These are phyloP conservation scores for Tilletia caries DNA, from an alignment of 1,284 basidiomycete species.

Conservation along the genomic window DNA sequence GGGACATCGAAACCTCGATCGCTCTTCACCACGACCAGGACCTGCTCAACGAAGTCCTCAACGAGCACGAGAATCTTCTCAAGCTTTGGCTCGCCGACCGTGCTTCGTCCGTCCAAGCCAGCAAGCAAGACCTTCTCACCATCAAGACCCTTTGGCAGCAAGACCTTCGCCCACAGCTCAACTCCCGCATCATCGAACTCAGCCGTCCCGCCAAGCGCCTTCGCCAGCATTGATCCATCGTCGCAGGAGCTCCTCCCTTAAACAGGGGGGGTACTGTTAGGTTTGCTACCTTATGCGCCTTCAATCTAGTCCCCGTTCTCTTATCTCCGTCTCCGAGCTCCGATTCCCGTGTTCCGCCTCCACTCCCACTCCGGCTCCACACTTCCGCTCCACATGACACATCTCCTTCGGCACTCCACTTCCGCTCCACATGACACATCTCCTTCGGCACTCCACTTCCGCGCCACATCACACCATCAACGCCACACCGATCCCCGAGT, in stretches of 20 bases:
- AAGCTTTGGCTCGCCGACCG: neutral
- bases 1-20: neutral
- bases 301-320: no score
- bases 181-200: neutral
- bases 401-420: no score
- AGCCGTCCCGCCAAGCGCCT: neutral
- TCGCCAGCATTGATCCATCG: neutral
- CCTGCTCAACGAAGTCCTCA: neutral
- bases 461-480: no score
- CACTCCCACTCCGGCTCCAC: no score
- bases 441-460: no score
- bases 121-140: neutral
- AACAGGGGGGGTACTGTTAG: neutral
- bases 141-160: neutral
- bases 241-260: slow-evolving; percentile 3
- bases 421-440: no score
- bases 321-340: no score
- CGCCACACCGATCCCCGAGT: no score
- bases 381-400: no score
- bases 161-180: neutral
- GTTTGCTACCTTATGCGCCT: neutral
- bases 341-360: no score
- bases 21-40: neutral
- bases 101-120: neutral
- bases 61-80: neutral